Percentiles rank a stretch among this genome's conserved stretches.
phyloP scores from a whole-genome alignment of 495 filamentous ascomycete species.

The Sordaria brevicollis region DNA sequence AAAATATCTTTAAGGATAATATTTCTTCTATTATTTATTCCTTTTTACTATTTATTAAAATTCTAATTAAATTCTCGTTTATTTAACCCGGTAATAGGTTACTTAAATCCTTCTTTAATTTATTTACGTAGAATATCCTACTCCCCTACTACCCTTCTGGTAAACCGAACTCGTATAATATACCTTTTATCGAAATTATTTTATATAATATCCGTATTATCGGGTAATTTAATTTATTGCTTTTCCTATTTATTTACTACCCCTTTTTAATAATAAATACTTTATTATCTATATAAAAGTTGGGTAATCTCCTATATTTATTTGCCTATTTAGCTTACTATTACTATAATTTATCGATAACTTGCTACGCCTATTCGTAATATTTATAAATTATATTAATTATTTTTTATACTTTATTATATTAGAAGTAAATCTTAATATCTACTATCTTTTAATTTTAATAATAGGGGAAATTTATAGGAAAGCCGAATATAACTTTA shows the following conservation, averaged over 20 bases:
- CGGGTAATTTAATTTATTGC: constrained; percentile 4
- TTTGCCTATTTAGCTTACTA: constrained; percentile 2
- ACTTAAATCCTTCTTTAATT: not conserved
- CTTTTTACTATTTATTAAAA: not conserved
- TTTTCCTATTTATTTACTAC: not conserved
- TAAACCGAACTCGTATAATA: not conserved
- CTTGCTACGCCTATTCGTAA: not conserved
- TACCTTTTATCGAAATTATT: not conserved
- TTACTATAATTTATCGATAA: not conserved
- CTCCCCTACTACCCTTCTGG: not conserved
- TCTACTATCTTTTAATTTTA: no score
- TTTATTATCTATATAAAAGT: constrained; percentile 4
- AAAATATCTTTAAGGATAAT: not conserved
- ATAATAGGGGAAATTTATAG: no score
- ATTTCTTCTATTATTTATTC: not conserved
- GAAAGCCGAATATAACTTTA: no score
- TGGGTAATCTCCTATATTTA: not conserved
- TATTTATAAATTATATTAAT: not conserved
- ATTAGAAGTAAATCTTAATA: no score
- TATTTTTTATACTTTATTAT: not conserved
- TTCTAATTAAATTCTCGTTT: not conserved
- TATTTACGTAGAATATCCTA: not conserved
- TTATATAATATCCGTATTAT: not conserved
- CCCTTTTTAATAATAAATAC: constrained; percentile 2
- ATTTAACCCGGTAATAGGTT: constrained; percentile 3